Percentiles rank a stretch among this genome's conserved stretches.
phyloP scores from a whole-genome alignment of 1,284 basidiomycete species.

The Puccinia brachypodii region DNA sequence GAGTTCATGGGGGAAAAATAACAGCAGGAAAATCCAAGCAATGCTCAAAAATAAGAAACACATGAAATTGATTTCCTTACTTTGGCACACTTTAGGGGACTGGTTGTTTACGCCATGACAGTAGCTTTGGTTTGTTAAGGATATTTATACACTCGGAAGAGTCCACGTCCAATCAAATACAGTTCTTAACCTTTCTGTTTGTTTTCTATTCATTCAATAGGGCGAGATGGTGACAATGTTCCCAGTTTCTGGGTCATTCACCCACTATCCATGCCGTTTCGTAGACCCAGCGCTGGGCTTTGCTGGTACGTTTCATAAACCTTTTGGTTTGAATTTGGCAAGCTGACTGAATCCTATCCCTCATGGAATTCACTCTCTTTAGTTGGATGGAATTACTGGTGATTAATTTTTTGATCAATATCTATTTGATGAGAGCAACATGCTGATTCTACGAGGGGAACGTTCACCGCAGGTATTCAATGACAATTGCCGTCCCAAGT shows the following conservation, averaged over 20 bases:
- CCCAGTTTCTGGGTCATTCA: constrained; percentile 47
- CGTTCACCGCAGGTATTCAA: constrained; percentile 56
- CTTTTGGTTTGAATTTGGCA: not conserved
- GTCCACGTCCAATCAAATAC: not conserved
- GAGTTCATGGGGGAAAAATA: not conserved
- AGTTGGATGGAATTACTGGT: constrained; percentile 49
- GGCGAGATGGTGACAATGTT: constrained; percentile 49
- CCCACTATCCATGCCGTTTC: constrained; percentile 47
- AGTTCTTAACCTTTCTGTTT: not conserved
- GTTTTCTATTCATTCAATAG: constrained; percentile 14
- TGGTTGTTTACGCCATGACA: constrained; percentile 45
- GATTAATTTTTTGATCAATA: not conserved
- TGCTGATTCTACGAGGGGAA: not conserved
- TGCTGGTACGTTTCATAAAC: constrained; percentile 30
- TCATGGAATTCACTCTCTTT: not conserved
- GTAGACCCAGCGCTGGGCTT: constrained; percentile 48
- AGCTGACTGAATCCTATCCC: not conserved
- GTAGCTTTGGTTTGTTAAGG: constrained; percentile 37
- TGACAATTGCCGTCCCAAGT: constrained; percentile 60
- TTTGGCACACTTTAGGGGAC: constrained; percentile 6
- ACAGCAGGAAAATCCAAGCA: not conserved
- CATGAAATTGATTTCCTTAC: not conserved
- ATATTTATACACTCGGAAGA: not conserved
- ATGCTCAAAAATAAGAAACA: not conserved
- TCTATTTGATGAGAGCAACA: not conserved